Conservation (phyloP, 2,329 filamentous ascomycete species). For the Ceratocystis eucalypticola region DNA sequence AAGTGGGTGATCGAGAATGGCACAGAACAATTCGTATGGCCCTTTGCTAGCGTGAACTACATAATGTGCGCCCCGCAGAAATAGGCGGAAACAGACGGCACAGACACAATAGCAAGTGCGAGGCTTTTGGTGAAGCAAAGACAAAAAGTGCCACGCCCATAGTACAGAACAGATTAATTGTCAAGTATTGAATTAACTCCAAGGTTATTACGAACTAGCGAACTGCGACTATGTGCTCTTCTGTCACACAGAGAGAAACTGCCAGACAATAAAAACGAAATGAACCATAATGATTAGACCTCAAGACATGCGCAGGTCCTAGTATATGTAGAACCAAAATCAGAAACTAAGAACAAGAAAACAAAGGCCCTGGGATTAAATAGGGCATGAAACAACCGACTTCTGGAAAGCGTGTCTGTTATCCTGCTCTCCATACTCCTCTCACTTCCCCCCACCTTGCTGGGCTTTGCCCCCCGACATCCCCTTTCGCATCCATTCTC, state of each 20-base stretch:
- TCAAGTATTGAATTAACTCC: neutral
- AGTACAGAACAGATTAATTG: neutral
- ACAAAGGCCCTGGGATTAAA: neutral
- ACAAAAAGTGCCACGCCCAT: too few relatives aligned
- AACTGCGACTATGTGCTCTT: neutral
- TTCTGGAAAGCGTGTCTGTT: neutral
- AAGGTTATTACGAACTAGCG: neutral
- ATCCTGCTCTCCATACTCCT: constrained; percentile 1
- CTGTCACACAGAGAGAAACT: neutral
- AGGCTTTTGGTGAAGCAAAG: too few relatives aligned
- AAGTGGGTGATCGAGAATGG: constrained; percentile 40
- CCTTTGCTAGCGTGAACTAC: constrained; percentile 39
- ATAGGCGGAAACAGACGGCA: neutral
- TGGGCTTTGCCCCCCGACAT: too few relatives aligned
- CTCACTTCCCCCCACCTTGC: neutral
- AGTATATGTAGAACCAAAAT: neutral
- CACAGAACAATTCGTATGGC: constrained; percentile 35
- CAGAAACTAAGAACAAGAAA: neutral
- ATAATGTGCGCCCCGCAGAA: constrained; percentile 34
- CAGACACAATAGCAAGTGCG: too few relatives aligned
- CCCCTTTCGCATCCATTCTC: neutral
- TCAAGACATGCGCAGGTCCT: neutral
- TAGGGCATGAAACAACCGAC: neutral
- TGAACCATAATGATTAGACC: neutral
- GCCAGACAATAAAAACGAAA: neutral